Evolutionary conservation across 1,139 yeast species (phyloP).

Genomic region (Casaregolazyma lundiana): DNA sequence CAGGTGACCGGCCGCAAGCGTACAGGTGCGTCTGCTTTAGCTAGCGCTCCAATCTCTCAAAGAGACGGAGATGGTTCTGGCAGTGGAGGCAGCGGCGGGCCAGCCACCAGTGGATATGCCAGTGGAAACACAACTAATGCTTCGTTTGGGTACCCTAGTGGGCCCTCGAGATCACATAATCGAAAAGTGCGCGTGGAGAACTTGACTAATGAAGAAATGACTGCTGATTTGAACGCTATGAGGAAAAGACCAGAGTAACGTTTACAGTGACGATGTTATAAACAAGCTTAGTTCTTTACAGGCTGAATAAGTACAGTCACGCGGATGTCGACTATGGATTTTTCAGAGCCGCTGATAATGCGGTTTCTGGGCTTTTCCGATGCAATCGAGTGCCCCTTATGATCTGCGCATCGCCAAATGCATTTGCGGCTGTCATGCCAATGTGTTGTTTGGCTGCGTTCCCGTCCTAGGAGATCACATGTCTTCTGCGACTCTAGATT

Average conservation of each 20-base stretch:
- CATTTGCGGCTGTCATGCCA: too few species aligned
- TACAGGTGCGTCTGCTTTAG: background rate
- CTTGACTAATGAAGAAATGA: constrained; percentile 17
- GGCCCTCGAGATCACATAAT: background rate
- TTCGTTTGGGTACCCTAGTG: background rate
- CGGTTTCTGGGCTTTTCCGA: too few species aligned
- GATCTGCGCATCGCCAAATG: too few species aligned
- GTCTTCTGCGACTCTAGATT: too few species aligned
- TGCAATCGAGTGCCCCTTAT: too few species aligned
- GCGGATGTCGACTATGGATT: too few species aligned
- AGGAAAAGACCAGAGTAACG: constrained; percentile 10
- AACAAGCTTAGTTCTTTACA: too few species aligned
- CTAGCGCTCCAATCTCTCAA: background rate
- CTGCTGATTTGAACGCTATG: constrained; percentile 19
- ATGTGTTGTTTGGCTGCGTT: too few species aligned
- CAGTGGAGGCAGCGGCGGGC: constrained; percentile 4
- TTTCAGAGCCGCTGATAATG: too few species aligned
- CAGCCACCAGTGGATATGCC: constrained; percentile 5
- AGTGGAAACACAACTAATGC: constrained; percentile 6
- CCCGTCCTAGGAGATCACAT: too few species aligned
- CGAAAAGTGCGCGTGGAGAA: background rate
- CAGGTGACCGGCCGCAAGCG: constrained; percentile 9
- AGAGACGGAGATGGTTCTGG: constrained; percentile 9
- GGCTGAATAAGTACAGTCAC: too few species aligned
- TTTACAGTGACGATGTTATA: too few species aligned